These are phyloP conservation scores for Lactarius indigo DNA, from an alignment of 768 basidiomycete genomes.

Conservation along the genomic window DNA sequence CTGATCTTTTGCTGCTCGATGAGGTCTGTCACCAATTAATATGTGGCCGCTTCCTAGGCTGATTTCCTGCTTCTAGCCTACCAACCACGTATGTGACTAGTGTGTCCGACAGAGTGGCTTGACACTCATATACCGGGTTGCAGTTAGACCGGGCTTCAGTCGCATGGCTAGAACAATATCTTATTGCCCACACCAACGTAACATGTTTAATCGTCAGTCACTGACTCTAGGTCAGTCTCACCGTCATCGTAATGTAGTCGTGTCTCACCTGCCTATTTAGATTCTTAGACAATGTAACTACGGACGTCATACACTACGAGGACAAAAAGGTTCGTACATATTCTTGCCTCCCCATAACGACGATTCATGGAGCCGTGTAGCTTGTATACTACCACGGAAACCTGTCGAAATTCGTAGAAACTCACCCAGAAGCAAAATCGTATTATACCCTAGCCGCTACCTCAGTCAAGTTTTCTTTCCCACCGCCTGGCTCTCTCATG, in stretches of 20 bases:
- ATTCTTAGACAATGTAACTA: slow-evolving; percentile 92
- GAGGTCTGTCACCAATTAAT: slow-evolving; percentile 48
- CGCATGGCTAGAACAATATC: slow-evolving; percentile 87
- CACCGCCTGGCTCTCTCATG: slow-evolving; percentile 93
- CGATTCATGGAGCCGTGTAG: slow-evolving; percentile 35
- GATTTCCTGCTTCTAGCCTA: slow-evolving; percentile 52
- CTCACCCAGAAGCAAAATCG: slow-evolving; percentile 89
- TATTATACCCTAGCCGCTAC: slow-evolving; percentile 96
- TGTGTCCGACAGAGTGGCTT: slow-evolving; percentile 23
- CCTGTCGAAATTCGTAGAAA: slow-evolving; percentile 83
- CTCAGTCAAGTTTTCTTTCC: slow-evolving; percentile 93
- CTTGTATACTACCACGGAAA: slow-evolving; percentile 94
- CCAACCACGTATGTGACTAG: slow-evolving; percentile 72
- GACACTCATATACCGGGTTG: slow-evolving; percentile 14
- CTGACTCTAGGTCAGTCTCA: slow-evolving; percentile 80
- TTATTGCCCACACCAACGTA: slow-evolving; percentile 73
- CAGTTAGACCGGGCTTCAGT: slow-evolving; percentile 84
- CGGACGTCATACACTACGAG: slow-evolving; percentile 98
- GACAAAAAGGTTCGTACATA: slow-evolving; percentile 65
- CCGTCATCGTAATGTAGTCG: not conserved
- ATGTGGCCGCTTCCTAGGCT: slow-evolving; percentile 26
- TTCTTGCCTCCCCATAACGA: slow-evolving; percentile 22
- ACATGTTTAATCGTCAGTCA: slow-evolving; percentile 95
- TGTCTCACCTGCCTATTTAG: slow-evolving; percentile 36
- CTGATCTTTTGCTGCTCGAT: slow-evolving; percentile 78